A percentile compares a stretch with the other conserved stretches of the same genome.
These are phyloP conservation scores for Aegilops longissima DNA, from an alignment of 176 grass and related monocot genomes.

Conservation along the genomic window DNA sequence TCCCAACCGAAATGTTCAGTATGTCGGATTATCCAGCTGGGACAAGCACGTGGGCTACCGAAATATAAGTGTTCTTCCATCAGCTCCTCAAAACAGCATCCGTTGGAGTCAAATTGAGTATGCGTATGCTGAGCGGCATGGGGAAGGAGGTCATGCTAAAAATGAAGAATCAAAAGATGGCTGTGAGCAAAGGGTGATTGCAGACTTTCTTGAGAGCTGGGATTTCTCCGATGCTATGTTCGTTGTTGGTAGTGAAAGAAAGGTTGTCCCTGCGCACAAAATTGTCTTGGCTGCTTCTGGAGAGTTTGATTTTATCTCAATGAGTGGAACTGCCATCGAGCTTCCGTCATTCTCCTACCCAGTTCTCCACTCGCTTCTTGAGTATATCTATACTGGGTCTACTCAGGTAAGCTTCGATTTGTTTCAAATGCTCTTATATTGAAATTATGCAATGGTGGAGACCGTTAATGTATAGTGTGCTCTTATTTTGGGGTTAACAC, in stretches of 20 bases:
- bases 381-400: slow-evolving; percentile 78
- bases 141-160: slow-evolving; percentile 27
- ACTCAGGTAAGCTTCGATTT: slow-evolving; percentile 64
- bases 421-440: slow-evolving; percentile 23
- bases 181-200: slow-evolving; percentile 47
- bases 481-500: slow-evolving; percentile 26
- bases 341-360: slow-evolving; percentile 67
- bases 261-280: slow-evolving; percentile 73
- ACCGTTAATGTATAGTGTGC: neutral
- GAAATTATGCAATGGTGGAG: neutral
- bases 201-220: slow-evolving; percentile 81
- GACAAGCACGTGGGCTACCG: slow-evolving; percentile 91
- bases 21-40: slow-evolving; percentile 88
- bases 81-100: slow-evolving; percentile 59
- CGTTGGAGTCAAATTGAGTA: slow-evolving; percentile 70
- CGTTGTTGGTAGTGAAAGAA: slow-evolving; percentile 64
- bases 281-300: slow-evolving; percentile 70
- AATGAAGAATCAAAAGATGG: slow-evolving; percentile 28
- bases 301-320: slow-evolving; percentile 54
- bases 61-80: slow-evolving; percentile 79
- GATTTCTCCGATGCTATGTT: slow-evolving; percentile 78
- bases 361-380: slow-evolving; percentile 70
- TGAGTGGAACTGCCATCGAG: slow-evolving; percentile 41
- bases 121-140: slow-evolving; percentile 34
- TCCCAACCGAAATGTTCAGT: slow-evolving; percentile 69